Percentiles rank a stretch among this genome's conserved stretches.
These are phyloP conservation scores for Pharus latifolius DNA, from an alignment of 176 grass and related monocot genomes.

Conservation along the genomic window DNA sequence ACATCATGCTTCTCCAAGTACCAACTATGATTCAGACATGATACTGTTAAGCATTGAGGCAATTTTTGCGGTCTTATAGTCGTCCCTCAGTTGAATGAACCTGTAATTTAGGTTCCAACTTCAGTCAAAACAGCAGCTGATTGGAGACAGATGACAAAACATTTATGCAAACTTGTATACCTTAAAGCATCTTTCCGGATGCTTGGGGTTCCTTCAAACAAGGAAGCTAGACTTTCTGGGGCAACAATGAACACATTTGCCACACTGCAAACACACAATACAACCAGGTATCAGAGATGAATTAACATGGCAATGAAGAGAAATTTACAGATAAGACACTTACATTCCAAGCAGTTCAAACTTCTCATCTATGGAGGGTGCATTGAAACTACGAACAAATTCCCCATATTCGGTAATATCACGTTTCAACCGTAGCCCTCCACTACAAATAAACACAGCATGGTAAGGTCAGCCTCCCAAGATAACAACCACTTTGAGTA, in stretches of 20 bases:
- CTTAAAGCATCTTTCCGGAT: conserved; percentile 91
- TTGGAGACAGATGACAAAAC: background rate
- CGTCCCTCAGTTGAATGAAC: conserved; percentile 95
- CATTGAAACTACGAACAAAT: conserved; percentile 94
- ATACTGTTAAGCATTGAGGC: conserved; percentile 81
- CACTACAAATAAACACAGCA: conserved; percentile 39
- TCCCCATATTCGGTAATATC: conserved; percentile 99
- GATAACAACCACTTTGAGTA: background rate
- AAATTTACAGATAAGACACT: conserved; percentile 9
- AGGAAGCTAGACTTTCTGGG: conserved; percentile 88
- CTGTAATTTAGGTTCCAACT: conserved; percentile 33
- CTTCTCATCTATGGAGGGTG: conserved; percentile 93
- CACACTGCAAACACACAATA: conserved; percentile 42
- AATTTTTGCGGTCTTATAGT: conserved; percentile 93
- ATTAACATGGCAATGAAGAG: background rate
- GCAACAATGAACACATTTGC: conserved; percentile 98
- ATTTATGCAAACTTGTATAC: conserved; percentile 20
- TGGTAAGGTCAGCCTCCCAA: conserved; percentile 9
- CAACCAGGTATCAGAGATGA: background rate
- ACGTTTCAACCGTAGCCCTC: conserved; percentile 92
- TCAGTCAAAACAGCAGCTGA: background rate
- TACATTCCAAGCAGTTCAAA: conserved; percentile 99
- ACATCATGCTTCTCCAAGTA: background rate
- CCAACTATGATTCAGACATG: conserved; percentile 46
- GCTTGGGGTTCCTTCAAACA: conserved; percentile 92